phyloP scores from a whole-genome alignment of 2,329 filamentous ascomycete genomes.

The Coleophoma crateriformis region DNA sequence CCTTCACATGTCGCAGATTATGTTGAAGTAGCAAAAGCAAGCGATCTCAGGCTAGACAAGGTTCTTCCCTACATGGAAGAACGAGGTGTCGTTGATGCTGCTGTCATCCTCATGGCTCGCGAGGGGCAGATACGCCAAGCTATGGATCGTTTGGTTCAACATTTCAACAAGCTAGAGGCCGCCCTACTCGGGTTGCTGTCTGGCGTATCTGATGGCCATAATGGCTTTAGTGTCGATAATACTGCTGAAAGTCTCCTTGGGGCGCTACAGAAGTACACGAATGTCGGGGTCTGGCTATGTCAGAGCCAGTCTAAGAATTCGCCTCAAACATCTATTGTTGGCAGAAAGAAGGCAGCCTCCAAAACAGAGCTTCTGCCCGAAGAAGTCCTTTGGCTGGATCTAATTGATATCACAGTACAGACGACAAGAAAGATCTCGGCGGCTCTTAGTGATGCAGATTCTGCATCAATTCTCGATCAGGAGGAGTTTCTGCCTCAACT shows the following conservation, averaged over 20 bases:
- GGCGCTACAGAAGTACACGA: constrained; percentile 80
- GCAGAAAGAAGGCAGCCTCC: constrained; percentile 38
- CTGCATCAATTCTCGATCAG: constrained; percentile 37
- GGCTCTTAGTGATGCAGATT: constrained; percentile 36
- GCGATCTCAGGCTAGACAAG: constrained; percentile 72
- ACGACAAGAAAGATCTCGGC: constrained; percentile 61
- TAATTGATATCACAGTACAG: constrained; percentile 56
- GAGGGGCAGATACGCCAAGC: constrained; percentile 80
- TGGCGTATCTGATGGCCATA: constrained; percentile 50
- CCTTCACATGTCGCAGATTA: constrained; percentile 80
- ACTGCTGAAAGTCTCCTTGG: constrained; percentile 69
- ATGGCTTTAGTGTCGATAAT: constrained; percentile 50
- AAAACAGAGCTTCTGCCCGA: constrained; percentile 42
- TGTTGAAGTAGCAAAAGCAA: constrained; percentile 67
- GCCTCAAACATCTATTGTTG: constrained; percentile 39
- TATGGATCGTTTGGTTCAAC: constrained; percentile 78
- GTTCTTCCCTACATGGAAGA: constrained; percentile 85
- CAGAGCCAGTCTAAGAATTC: constrained; percentile 67
- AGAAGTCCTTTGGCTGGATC: constrained; percentile 53
- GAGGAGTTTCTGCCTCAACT: constrained; percentile 61
- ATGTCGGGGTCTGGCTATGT: constrained; percentile 94
- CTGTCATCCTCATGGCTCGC: constrained; percentile 82
- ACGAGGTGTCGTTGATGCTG: constrained; percentile 86
- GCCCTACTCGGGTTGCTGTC: constrained; percentile 69
- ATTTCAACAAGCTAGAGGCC: constrained; percentile 74